phyloP scores from a whole-genome alignment of 345 rosid species.

The Gossypium stocksii region DNA sequence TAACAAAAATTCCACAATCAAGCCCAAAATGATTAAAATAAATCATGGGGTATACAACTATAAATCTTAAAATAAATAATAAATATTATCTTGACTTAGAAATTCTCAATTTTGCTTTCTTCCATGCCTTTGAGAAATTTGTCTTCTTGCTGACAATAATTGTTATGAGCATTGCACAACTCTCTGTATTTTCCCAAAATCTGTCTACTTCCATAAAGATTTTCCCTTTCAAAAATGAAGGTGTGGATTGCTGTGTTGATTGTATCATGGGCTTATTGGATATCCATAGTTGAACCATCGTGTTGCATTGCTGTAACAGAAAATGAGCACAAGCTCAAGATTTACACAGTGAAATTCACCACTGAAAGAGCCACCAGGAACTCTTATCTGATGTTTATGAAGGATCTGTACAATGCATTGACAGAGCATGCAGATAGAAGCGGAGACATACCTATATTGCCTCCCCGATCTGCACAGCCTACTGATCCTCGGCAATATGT shows the following conservation, averaged over 20 bases:
- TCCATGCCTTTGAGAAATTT: too few species aligned
- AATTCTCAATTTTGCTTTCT: background rate
- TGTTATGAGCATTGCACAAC: background rate
- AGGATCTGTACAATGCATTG: background rate
- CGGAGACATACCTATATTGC: background rate
- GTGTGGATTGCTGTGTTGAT: background rate
- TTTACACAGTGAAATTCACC: background rate
- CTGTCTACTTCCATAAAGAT: background rate
- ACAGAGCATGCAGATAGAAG: background rate
- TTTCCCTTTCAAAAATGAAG: background rate
- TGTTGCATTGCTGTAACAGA: background rate
- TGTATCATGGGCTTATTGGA: background rate
- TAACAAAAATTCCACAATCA: constrained; percentile 2
- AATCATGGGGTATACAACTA: background rate
- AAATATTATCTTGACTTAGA: background rate
- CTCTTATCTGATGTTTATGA: background rate
- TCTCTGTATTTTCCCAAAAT: background rate
- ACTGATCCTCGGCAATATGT: background rate
- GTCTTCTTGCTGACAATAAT: too few species aligned
- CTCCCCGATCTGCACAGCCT: background rate
- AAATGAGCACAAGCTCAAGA: background rate
- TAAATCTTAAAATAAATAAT: background rate
- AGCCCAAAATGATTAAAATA: background rate
- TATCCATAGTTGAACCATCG: background rate
- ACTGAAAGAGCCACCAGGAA: background rate